A percentile compares a stretch with the other conserved stretches of the same genome.
These are phyloP conservation scores for Simplicillium sp. DNA, from an alignment of 2,329 filamentous ascomycete genomes.

Conservation along the genomic window DNA sequence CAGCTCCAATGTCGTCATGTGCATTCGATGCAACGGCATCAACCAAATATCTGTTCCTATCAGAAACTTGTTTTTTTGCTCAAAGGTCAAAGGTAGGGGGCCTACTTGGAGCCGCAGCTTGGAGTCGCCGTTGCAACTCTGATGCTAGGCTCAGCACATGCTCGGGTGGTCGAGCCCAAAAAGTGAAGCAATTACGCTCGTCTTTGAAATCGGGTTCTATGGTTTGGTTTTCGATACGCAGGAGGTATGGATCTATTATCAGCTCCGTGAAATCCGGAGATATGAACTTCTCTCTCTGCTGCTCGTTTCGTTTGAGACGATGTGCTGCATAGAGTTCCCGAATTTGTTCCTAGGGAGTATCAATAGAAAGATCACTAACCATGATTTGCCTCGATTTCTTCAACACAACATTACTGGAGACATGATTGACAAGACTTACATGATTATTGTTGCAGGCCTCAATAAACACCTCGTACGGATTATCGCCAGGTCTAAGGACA, in stretches of 20 bases:
- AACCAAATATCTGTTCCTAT: constrained; percentile 58
- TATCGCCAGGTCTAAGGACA: constrained; percentile 43
- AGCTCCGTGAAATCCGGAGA: constrained; percentile 58
- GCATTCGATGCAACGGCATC: constrained; percentile 69
- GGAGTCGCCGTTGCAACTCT: constrained; percentile 58
- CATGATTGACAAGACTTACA: constrained; percentile 39
- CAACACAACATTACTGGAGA: background rate
- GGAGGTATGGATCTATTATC: constrained; percentile 65
- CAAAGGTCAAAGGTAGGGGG: constrained; percentile 6
- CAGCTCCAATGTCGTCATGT: constrained; percentile 79
- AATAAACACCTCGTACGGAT: constrained; percentile 71
- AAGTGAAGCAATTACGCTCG: constrained; percentile 69
- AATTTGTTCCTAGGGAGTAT: constrained; percentile 45
- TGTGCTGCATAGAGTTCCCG: constrained; percentile 67
- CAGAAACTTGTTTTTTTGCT: constrained; percentile 18
- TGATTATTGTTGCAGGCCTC: constrained; percentile 54
- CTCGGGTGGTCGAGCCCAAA: constrained; percentile 78
- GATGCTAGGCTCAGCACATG: constrained; percentile 59
- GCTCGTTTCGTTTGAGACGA: constrained; percentile 62
- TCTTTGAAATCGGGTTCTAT: constrained; percentile 64
- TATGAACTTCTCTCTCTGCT: constrained; percentile 68
- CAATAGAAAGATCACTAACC: background rate
- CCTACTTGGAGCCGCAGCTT: constrained; percentile 56
- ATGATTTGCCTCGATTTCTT: too few relatives aligned
- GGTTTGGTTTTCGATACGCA: constrained; percentile 54